Percentiles rank a stretch among this genome's conserved stretches.
phyloP scores from a whole-genome alignment of 2,329 filamentous ascomycete genomes.

The Botrytis elliptica region DNA sequence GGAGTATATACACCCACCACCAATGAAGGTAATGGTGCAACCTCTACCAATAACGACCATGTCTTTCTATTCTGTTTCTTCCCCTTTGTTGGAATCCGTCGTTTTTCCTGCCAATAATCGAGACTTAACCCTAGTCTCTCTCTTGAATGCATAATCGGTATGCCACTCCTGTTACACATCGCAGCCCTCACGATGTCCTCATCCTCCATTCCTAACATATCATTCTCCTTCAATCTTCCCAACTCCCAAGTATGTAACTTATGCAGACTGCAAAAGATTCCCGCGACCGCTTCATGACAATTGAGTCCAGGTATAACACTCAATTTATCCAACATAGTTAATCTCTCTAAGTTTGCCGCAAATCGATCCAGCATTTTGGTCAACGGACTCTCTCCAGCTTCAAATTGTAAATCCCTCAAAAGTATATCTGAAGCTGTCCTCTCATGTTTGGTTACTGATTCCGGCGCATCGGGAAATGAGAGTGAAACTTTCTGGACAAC shows the following conservation, averaged over 20 bases:
- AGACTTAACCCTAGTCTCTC: slow-evolving; percentile 67
- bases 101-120: slow-evolving; percentile 73
- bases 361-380: slow-evolving; percentile 72
- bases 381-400: slow-evolving; percentile 58
- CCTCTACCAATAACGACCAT: slow-evolving; percentile 69
- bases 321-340: slow-evolving; percentile 69
- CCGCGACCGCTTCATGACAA: slow-evolving; percentile 74
- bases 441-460: slow-evolving; percentile 58
- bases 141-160: slow-evolving; percentile 67
- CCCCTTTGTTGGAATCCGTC: slow-evolving; percentile 45
- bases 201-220: slow-evolving; percentile 47
- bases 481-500: slow-evolving; percentile 62
- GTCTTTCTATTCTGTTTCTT: slow-evolving; percentile 43
- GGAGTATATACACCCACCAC: slow-evolving; percentile 49
- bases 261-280: slow-evolving; percentile 68
- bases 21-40: slow-evolving; percentile 48
- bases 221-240: slow-evolving; percentile 51
- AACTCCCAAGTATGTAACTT: slow-evolving; percentile 72
- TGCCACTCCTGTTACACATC: slow-evolving; percentile 68
- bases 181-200: slow-evolving; percentile 37
- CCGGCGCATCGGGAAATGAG: slow-evolving; percentile 59
- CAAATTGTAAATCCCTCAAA: slow-evolving; percentile 60
- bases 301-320: slow-evolving; percentile 68
- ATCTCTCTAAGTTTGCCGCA: slow-evolving; percentile 66
- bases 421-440: slow-evolving; percentile 65